Percentiles rank a stretch among this genome's conserved stretches.
Evolutionary conservation across 768 basidiomycete genomes (phyloP).

Genomic region (Multifurca ochricompacta): DNA sequence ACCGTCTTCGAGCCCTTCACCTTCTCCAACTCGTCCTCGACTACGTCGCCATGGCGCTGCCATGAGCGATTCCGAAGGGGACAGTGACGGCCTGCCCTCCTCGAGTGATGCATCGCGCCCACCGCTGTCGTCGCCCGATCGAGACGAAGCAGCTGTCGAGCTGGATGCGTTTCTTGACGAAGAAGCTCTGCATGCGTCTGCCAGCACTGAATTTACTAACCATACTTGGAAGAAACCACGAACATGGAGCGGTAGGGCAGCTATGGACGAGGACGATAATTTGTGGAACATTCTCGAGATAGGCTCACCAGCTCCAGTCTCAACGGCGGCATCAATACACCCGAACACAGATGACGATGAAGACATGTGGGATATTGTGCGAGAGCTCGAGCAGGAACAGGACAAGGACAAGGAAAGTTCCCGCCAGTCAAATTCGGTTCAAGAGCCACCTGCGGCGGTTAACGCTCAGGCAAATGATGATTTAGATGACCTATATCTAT

Average conservation of each 20-base stretch:
- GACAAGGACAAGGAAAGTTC: background rate
- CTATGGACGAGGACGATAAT: constrained; percentile 32
- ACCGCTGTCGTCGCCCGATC: constrained; percentile 9
- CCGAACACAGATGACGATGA: constrained; percentile 39
- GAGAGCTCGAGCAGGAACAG: constrained; percentile 40
- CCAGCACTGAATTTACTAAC: background rate
- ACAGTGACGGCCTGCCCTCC: background rate
- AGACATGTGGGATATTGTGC: constrained; percentile 66
- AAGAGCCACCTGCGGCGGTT: background rate
- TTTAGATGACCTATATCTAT: constrained; percentile 59
- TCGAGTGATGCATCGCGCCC: constrained; percentile 12
- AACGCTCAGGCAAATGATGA: constrained; percentile 26
- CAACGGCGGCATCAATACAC: constrained; percentile 1
- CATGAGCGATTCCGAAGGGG: constrained; percentile 10
- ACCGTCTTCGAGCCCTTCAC: constrained; percentile 3
- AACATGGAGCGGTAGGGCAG: background rate
- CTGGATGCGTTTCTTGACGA: constrained; percentile 19
- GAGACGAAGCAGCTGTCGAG: constrained; percentile 12
- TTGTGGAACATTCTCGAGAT: constrained; percentile 30
- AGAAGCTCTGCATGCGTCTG: constrained; percentile 8
- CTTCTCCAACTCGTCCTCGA: constrained; percentile 5
- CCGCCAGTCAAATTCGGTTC: background rate
- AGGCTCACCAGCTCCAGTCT: background rate
- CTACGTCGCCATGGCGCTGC: background rate
- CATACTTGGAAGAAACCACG: constrained; percentile 9